Percentiles rank a stretch among this genome's conserved stretches.
Conservation (phyloP, 139 green algal genomes). For the Nannochloris sp. region DNA sequence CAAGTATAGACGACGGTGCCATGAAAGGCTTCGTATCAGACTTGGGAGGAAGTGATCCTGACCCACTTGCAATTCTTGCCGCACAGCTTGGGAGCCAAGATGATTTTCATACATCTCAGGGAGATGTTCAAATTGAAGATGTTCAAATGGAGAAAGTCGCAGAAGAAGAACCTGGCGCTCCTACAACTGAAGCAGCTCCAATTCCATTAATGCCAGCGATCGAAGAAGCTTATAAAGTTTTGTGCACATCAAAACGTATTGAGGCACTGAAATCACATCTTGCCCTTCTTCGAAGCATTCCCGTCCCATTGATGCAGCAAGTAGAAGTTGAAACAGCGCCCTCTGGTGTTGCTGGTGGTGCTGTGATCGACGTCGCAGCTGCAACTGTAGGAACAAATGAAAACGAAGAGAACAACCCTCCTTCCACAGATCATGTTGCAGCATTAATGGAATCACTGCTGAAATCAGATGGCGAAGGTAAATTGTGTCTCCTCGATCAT, state of each 20-base stretch:
- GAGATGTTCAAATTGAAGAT: too few species aligned
- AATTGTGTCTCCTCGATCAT: background rate
- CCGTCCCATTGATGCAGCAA: background rate
- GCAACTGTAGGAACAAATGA: too few species aligned
- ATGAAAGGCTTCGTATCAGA: too few species aligned
- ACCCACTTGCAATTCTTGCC: too few species aligned
- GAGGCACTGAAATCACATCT: background rate
- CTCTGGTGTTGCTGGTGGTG: background rate
- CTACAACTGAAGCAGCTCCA: background rate
- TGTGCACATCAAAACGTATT: background rate
- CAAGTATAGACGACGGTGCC: too few species aligned
- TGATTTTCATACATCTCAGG: too few species aligned
- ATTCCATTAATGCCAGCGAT: background rate
- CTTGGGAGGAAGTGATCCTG: too few species aligned
- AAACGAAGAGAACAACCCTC: background rate
- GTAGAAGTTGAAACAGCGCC: background rate
- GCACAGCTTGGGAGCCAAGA: too few species aligned
- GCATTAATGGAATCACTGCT: background rate
- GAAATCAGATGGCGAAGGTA: background rate
- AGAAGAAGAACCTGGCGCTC: too few species aligned
- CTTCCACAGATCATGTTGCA: background rate
- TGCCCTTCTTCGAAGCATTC: background rate
- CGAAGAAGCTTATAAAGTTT: background rate
- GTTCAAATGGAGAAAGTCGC: too few species aligned
- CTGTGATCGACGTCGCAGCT: background rate